Conservation (phyloP, 1,284 basidiomycete genomes). For the Ganoderma meredithae region DNA sequence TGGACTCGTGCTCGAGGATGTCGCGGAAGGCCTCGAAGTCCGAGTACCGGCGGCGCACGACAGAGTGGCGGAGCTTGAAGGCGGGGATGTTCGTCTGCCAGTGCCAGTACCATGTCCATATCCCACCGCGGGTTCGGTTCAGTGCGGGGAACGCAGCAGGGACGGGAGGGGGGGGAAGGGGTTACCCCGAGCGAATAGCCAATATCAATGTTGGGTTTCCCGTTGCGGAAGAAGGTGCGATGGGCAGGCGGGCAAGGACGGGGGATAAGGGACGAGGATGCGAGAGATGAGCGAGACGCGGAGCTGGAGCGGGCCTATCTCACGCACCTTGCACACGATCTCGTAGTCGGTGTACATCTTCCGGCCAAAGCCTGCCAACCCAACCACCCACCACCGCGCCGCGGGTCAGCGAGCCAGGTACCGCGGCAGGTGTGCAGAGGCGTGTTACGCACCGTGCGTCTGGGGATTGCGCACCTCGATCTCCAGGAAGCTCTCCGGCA, state of each 20-base stretch:
- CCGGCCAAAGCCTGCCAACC: slow-evolving; percentile 80
- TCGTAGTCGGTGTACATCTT: slow-evolving; percentile 99
- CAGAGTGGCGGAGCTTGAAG: slow-evolving; percentile 95
- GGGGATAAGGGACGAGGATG: background rate
- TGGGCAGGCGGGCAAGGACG: background rate
- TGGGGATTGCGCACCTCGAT: slow-evolving; percentile 98
- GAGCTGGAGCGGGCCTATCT: slow-evolving; percentile 6
- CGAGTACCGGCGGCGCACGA: slow-evolving; percentile 95
- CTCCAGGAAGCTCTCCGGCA: slow-evolving; percentile 97
- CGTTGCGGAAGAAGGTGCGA: background rate
- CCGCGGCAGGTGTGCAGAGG: background rate
- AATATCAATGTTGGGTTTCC: background rate
- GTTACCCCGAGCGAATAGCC: too few relatives aligned
- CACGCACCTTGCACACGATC: slow-evolving; percentile 92
- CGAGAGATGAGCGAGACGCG: slow-evolving; percentile 1
- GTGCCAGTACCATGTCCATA: background rate
- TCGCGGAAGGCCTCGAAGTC: slow-evolving; percentile 99
- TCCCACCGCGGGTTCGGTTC: background rate
- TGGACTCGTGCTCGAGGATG: slow-evolving; percentile 96
- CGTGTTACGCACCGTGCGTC: slow-evolving; percentile 81
- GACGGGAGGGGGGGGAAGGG: background rate
- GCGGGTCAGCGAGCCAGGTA: background rate
- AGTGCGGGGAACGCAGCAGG: background rate
- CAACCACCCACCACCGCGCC: background rate
- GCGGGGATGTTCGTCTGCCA: slow-evolving; percentile 96